Evolutionary conservation across 805 yeast genomes (phyloP), one percentile per base, ranked within the genome.

Genomic region (Myxozyma vanderwaltii): DNA sequence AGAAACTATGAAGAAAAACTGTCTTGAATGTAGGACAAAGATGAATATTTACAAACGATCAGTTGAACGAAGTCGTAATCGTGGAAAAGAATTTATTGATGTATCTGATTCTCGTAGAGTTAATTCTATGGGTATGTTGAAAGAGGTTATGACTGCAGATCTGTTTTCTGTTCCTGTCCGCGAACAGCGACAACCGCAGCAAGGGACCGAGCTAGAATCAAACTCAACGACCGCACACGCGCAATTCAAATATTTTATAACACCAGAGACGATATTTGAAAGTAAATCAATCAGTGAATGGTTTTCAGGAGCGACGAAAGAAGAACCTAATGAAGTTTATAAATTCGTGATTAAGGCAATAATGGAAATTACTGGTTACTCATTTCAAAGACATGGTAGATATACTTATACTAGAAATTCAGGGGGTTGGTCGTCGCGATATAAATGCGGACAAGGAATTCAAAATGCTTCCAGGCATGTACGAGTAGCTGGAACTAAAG

Each of bases 381-480:
- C 56, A 27, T 46, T 53, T 17, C 50, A 44, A 29, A 23, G 56
- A 36, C 56, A 53, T 26, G 51, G 51, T 1, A 49, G 56, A 35
- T 53, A 53, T 31, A 27, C 56, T n/a, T 53, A 38, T 27, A 46
- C 56, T 21, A 43, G 56, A 4, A 53, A 23, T n/a, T 23, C 56
- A 8, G 56, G 56, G 15, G 56, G 56, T 2, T 53, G 56, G 56
- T 53, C 56, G 39, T 45, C 56, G 15, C 29, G 56, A 39, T 53
- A 53, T 27, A 45, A 46, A 27, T 53, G 56, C 26, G 56, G 56
- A 12, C 56, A 53, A 36, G 43, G 46, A 4, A 38, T 24, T n/a
- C 51, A 45, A 35, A 53, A 45, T 35, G 56, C 56, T 40, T 45
- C 56, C n/a, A 13, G 51, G 12, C 51, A 45, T 24, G 51, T 45